A percentile compares a stretch with the other conserved stretches of the same genome.
Conservation (phyloP, 2,329 filamentous ascomycete species). For the Fusarium kyushuense region DNA sequence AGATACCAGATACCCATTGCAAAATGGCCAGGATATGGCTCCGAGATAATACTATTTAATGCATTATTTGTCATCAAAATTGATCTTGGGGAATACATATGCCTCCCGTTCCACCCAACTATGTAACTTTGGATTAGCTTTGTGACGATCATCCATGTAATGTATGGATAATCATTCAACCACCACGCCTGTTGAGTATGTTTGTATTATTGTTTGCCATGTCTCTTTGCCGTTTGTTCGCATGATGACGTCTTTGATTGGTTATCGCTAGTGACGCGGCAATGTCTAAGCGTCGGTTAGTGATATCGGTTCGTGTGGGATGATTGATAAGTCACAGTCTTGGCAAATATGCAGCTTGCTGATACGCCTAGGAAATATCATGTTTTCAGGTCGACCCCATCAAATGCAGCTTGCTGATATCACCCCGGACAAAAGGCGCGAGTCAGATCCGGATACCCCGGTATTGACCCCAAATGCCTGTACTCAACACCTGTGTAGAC, state of each 20-base stretch:
- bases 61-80: neutral
- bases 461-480: neutral
- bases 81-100: neutral
- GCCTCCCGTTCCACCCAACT: neutral
- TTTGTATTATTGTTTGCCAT: neutral
- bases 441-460: neutral
- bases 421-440: neutral
- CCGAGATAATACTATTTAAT: neutral
- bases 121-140: neutral
- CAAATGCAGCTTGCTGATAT: neutral
- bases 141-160: neutral
- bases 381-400: too few species aligned
- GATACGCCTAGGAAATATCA: too few species aligned
- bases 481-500: neutral
- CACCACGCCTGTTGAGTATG: neutral
- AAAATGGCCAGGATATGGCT: neutral
- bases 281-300: neutral
- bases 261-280: neutral
- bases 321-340: slow-evolving; percentile 2
- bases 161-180: neutral
- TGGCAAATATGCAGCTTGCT: slow-evolving; percentile 1
- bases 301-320: neutral
- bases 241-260: slow-evolving; percentile 8
- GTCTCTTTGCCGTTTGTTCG: neutral
- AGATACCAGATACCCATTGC: neutral